phyloP scores from a whole-genome alignment of 371 early-diverging fungal species.

The Mucor irregularis region DNA sequence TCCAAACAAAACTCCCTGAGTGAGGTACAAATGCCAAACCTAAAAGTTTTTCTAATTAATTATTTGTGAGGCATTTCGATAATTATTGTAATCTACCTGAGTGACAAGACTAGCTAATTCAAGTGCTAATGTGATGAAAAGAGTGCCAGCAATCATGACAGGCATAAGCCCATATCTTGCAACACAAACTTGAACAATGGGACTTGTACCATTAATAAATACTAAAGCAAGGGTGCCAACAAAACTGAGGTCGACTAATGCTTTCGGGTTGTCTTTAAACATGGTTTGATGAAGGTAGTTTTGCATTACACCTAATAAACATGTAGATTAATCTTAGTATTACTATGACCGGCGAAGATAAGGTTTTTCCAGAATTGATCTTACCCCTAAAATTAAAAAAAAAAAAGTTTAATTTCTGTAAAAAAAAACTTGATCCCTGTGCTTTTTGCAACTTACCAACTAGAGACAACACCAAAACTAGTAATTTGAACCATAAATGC shows the following conservation, averaged over 20 bases:
- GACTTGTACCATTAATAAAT: conserved; percentile 33
- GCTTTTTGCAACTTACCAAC: conserved; percentile 9
- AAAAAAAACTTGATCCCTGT: not conserved
- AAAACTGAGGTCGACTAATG: conserved; percentile 35
- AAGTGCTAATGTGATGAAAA: conserved; percentile 28
- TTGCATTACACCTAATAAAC: conserved; percentile 30
- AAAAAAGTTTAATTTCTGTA: too few relatives aligned
- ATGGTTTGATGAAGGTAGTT: conserved; percentile 24
- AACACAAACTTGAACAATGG: conserved; percentile 29
- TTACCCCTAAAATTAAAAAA: too few relatives aligned
- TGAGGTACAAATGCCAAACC: conserved; percentile 42
- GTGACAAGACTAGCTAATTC: conserved; percentile 39
- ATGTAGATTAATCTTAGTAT: not conserved
- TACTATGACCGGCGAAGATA: too few relatives aligned
- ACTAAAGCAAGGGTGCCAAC: conserved; percentile 40
- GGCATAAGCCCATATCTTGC: conserved; percentile 26
- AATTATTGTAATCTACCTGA: conserved; percentile 55
- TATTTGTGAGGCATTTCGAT: not conserved
- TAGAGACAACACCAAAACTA: conserved; percentile 49
- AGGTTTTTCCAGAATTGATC: too few relatives aligned
- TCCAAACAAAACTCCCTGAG: conserved; percentile 32
- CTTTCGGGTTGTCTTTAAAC: conserved; percentile 18
- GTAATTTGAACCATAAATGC: conserved; percentile 59
- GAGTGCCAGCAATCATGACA: conserved; percentile 25
- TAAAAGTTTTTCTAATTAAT: not conserved